A percentile compares a stretch with the other conserved stretches of the same genome.
phyloP scores from a whole-genome alignment of 1,139 yeast species.

The Yamadazyma jaroonii region DNA sequence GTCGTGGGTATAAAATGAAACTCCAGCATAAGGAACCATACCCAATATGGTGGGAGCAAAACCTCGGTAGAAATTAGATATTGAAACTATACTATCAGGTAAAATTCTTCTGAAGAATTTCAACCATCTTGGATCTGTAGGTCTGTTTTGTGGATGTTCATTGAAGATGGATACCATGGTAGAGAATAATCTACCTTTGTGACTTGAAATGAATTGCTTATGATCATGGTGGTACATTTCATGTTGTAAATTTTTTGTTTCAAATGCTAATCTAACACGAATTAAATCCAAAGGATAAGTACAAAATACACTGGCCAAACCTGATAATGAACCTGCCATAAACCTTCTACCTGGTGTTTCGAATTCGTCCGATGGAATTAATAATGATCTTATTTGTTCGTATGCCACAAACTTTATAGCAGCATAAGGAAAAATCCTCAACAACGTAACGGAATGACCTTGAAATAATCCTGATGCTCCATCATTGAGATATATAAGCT shows the following conservation, averaged over 20 bases:
- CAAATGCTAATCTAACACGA: slow-evolving; percentile 89
- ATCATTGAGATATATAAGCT: slow-evolving; percentile 61
- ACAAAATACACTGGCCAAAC: slow-evolving; percentile 79
- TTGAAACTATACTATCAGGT: slow-evolving; percentile 36
- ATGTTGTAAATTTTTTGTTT: slow-evolving; percentile 51
- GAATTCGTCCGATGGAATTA: slow-evolving; percentile 70
- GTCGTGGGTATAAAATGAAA: slow-evolving; percentile 93
- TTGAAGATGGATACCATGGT: slow-evolving; percentile 56
- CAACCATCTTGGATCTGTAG: slow-evolving; percentile 38
- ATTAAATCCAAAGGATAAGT: slow-evolving; percentile 92
- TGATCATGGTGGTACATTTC: slow-evolving; percentile 22
- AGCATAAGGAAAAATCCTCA: slow-evolving; percentile 94
- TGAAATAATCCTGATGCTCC: slow-evolving; percentile 86
- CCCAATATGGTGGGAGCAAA: slow-evolving; percentile 93
- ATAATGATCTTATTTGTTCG: slow-evolving; percentile 79
- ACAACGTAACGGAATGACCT: slow-evolving; percentile 91
- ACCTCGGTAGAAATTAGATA: slow-evolving; percentile 86
- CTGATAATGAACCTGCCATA: slow-evolving; percentile 86
- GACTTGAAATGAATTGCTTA: slow-evolving; percentile 22
- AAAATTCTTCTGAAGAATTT: slow-evolving; percentile 28
- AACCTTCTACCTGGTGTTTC: slow-evolving; percentile 83
- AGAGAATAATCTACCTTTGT: slow-evolving; percentile 52
- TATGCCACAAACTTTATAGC: slow-evolving; percentile 97
- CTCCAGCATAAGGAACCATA: slow-evolving; percentile 98
- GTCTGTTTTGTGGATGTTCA: slow-evolving; percentile 54